Evolutionary conservation across 306 rosid genomes (phyloP).

Genomic region (Bauhinia variegata): DNA sequence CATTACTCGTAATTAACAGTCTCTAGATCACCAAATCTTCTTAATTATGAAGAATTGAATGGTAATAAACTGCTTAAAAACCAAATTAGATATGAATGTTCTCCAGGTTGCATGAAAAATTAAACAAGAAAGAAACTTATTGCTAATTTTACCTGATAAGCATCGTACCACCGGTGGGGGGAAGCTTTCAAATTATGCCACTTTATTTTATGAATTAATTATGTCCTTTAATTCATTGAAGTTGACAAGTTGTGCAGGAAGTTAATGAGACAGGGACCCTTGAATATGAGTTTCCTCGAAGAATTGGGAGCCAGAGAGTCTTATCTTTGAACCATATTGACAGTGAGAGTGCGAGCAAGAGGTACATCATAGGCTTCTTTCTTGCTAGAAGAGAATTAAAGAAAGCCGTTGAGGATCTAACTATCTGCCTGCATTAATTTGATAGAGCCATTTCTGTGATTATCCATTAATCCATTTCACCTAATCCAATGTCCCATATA

Average conservation of each 20-base stretch:
- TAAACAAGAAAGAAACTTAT: not conserved
- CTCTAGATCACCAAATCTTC: slow-evolving; percentile 1
- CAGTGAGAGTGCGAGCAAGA: slow-evolving; percentile 15
- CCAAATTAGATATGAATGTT: not conserved
- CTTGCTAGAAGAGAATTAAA: slow-evolving; percentile 32
- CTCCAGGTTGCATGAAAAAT: not conserved
- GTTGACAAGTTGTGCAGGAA: slow-evolving; percentile 30
- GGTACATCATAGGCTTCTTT: slow-evolving; percentile 23
- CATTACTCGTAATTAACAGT: not conserved
- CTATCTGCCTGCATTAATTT: slow-evolving; percentile 29
- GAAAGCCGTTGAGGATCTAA: slow-evolving; percentile 34
- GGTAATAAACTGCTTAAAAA: not conserved
- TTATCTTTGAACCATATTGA: slow-evolving; percentile 40
- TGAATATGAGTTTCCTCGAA: slow-evolving; percentile 26
- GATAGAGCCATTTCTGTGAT: slow-evolving; percentile 14
- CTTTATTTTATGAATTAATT: not conserved
- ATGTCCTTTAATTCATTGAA: not conserved
- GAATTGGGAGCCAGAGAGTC: slow-evolving; percentile 15
- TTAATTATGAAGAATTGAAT: not conserved
- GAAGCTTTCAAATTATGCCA: slow-evolving; percentile 1
- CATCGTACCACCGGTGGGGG: not conserved
- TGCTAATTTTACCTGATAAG: too few relatives aligned
- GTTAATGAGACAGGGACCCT: slow-evolving; percentile 33
- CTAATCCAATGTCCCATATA: slow-evolving; percentile 6
- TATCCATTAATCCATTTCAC: not conserved